phyloP scores from a whole-genome alignment of 805 yeast species.

The Saturnispora zaruensis region DNA sequence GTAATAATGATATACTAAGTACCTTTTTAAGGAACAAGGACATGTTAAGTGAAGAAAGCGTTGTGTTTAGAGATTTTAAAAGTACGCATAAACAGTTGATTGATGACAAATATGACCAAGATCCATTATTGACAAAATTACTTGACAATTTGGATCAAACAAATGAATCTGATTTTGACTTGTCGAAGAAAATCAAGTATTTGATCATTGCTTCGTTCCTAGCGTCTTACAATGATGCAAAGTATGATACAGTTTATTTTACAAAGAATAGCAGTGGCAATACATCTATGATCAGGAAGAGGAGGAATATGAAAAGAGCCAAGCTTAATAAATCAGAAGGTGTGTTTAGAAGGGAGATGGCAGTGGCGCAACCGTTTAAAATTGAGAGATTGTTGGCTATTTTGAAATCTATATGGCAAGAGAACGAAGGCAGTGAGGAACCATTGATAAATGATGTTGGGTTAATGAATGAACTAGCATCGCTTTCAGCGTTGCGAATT shows the following conservation, averaged over 20 bases:
- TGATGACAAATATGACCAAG: conserved; percentile 8
- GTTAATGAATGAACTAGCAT: conserved; percentile 31
- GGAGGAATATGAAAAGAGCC: conserved; percentile 21
- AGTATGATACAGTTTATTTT: conserved; percentile 60
- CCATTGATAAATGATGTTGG: conserved; percentile 28
- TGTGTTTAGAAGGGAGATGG: conserved; percentile 50
- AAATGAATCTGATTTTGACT: conserved; percentile 29
- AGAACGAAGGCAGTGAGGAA: conserved; percentile 28
- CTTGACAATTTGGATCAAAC: conserved; percentile 4
- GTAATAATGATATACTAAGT: conserved; percentile 23
- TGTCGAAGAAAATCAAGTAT: conserved; percentile 57
- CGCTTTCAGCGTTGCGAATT: conserved; percentile 28
- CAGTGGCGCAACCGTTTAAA: conserved; percentile 68
- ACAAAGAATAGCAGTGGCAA: conserved; percentile 48
- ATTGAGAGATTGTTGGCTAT: conserved; percentile 77
- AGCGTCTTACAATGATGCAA: conserved; percentile 69
- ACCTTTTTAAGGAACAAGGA: conserved; percentile 22
- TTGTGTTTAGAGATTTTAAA: conserved; percentile 18
- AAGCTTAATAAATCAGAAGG: conserved; percentile 27
- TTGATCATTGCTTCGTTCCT: conserved; percentile 74
- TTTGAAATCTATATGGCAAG: conserved; percentile 55
- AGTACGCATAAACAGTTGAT: conserved; percentile 11
- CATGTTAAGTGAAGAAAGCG: conserved; percentile 20
- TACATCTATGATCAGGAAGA: conserved; percentile 30
- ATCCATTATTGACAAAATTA: background rate